Conservation (phyloP, 768 basidiomycete genomes). For the Nidularia sp. region DNA sequence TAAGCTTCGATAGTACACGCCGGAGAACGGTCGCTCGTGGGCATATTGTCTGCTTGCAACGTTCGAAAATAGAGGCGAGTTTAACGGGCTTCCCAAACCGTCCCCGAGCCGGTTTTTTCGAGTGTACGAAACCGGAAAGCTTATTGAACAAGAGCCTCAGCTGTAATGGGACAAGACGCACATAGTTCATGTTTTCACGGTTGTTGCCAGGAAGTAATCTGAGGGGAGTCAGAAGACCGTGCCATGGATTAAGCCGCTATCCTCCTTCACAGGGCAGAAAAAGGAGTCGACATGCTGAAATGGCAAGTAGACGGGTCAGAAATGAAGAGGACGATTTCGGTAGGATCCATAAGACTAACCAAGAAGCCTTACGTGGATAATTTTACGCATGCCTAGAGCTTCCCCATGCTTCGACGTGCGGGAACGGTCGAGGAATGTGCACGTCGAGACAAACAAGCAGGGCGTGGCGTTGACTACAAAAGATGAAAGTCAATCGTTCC, state of each 20-base stretch:
- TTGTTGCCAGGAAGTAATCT: no score
- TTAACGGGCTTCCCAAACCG: slow-evolving; percentile 7
- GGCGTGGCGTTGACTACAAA: neutral
- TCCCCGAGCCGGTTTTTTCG: no score
- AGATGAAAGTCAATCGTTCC: neutral
- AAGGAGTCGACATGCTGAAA: no score
- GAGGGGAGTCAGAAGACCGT: no score
- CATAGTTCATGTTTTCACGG: no score
- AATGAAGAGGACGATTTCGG: no score
- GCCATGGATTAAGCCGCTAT: no score
- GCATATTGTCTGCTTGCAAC: slow-evolving; percentile 15
- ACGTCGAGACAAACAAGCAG: neutral
- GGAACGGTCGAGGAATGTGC: neutral
- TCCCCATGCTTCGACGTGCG: neutral
- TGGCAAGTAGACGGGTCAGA: no score
- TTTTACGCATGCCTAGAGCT: neutral
- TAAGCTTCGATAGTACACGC: slow-evolving; percentile 22
- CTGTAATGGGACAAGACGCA: no score
- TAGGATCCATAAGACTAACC: no score
- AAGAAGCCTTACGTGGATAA: neutral
- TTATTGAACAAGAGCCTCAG: neutral
- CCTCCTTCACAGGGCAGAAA: no score
- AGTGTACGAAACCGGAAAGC: neutral
- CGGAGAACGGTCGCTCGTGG: slow-evolving; percentile 18
- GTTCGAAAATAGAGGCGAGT: slow-evolving; percentile 17